These are phyloP conservation scores for Solanum okadae DNA, from an alignment of 257 asterid genomes.

Conservation along the genomic window DNA sequence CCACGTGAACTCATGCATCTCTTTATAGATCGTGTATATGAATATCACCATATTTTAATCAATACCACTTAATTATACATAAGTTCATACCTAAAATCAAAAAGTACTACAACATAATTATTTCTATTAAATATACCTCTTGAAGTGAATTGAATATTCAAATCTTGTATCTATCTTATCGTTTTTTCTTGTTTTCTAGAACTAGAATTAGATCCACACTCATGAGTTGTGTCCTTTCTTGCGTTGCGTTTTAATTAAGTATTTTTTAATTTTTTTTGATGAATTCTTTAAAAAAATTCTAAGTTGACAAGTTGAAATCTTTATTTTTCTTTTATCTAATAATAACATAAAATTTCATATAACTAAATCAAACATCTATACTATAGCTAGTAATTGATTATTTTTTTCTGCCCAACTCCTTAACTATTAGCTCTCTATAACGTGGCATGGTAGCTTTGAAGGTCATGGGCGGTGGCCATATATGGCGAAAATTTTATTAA, in stretches of 20 bases:
- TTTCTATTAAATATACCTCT: not conserved
- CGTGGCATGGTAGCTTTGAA: not conserved
- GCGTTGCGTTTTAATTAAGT: not conserved
- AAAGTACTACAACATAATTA: too few relatives aligned
- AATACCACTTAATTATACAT: not conserved
- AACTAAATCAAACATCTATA: not conserved
- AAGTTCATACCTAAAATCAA: not conserved
- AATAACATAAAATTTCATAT: not conserved
- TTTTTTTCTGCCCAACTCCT: not conserved
- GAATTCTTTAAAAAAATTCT: not conserved
- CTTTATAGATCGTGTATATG: too few relatives aligned
- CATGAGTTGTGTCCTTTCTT: not conserved
- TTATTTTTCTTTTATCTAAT: not conserved
- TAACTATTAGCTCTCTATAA: not conserved
- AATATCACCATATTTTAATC: too few relatives aligned
- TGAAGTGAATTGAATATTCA: not conserved
- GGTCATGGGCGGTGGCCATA: not conserved
- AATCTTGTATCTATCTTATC: not conserved
- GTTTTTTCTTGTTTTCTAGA: too few relatives aligned
- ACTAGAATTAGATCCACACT: not conserved
- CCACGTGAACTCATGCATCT: not conserved
- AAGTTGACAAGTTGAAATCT: not conserved
- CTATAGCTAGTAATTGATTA: not conserved
- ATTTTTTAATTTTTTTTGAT: not conserved
- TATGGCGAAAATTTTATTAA: not conserved